These are phyloP conservation scores for Cystoderma amianthinum DNA, from an alignment of 768 basidiomycete species.

Conservation along the genomic window DNA sequence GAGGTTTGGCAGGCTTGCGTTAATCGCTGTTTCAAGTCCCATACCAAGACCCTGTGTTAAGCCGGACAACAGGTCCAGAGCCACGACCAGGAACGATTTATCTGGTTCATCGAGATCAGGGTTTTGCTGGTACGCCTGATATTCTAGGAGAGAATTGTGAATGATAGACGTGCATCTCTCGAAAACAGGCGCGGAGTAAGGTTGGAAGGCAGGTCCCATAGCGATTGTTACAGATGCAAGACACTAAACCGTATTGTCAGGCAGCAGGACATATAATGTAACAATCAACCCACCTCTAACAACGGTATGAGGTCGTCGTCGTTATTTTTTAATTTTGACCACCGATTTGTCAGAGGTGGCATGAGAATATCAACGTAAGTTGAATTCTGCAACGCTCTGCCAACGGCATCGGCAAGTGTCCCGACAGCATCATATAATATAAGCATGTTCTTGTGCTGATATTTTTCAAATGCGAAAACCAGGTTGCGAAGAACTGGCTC, in stretches of 20 bases:
- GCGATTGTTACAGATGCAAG: conserved; percentile 97
- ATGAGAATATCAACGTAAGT: conserved; percentile 91
- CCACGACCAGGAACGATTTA: conserved; percentile 94
- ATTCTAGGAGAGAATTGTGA: conserved; percentile 73
- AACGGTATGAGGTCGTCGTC: conserved; percentile 92
- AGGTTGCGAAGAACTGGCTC: conserved; percentile 93
- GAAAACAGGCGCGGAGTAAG: conserved; percentile 88
- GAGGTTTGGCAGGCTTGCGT: conserved; percentile 65
- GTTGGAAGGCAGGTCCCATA: conserved; percentile 82
- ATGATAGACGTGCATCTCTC: conserved; percentile 87
- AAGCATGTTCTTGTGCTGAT: conserved; percentile 99
- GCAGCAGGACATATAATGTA: neutral
- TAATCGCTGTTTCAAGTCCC: conserved; percentile 68
- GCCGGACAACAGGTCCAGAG: conserved; percentile 94
- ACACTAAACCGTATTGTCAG: conserved; percentile 72
- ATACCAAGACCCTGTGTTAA: conserved; percentile 90
- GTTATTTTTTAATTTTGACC: conserved; percentile 86
- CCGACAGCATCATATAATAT: conserved; percentile 99
- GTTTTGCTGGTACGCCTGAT: conserved; percentile 83
- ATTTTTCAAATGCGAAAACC: conserved; percentile 94
- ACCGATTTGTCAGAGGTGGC: conserved; percentile 87
- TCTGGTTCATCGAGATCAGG: conserved; percentile 93
- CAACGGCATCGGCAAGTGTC: conserved; percentile 95
- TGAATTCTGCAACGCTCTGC: conserved; percentile 77
- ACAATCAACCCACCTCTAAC: conserved; percentile 78